Percentiles rank a stretch among this genome's conserved stretches.
Evolutionary conservation across 805 yeast species (phyloP).

Genomic region (Metschnikowia dekortorum): DNA sequence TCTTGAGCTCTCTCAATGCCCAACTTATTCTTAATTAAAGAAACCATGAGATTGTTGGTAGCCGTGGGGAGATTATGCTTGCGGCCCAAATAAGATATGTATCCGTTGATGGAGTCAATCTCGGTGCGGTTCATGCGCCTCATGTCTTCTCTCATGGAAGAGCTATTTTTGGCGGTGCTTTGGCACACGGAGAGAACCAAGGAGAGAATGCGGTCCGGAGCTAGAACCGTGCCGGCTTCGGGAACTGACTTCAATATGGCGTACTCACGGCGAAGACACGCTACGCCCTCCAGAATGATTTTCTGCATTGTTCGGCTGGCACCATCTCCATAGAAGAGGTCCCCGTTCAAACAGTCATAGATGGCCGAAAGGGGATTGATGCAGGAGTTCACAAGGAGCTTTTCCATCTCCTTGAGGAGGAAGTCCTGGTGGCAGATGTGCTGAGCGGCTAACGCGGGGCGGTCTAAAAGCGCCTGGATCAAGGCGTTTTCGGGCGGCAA

Average conservation of each 20-base stretch:
- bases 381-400: constrained; percentile 75
- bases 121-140: constrained; percentile 58
- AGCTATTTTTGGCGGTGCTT: constrained; percentile 51
- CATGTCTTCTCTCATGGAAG: constrained; percentile 72
- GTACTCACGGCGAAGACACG: constrained; percentile 35
- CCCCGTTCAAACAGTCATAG: constrained; percentile 74
- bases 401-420: constrained; percentile 59
- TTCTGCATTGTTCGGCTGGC: constrained; percentile 31
- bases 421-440: constrained; percentile 40
- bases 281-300: constrained; percentile 44
- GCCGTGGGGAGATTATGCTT: constrained; percentile 41
- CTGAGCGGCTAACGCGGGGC: constrained; percentile 23
- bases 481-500: constrained; percentile 11
- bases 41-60: constrained; percentile 42
- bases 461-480: constrained; percentile 20
- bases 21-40: constrained; percentile 41
- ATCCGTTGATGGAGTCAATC: constrained; percentile 81
- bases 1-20: constrained; percentile 30
- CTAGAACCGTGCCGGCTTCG: constrained; percentile 27
- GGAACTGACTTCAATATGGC: constrained; percentile 23
- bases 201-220: constrained; percentile 34
- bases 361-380: constrained; percentile 82
- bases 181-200: constrained; percentile 27
- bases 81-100: constrained; percentile 53
- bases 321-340: constrained; percentile 44